Conservation (phyloP, 1,139 yeast genomes). For the Zygosaccharomyces pseudobailii region DNA sequence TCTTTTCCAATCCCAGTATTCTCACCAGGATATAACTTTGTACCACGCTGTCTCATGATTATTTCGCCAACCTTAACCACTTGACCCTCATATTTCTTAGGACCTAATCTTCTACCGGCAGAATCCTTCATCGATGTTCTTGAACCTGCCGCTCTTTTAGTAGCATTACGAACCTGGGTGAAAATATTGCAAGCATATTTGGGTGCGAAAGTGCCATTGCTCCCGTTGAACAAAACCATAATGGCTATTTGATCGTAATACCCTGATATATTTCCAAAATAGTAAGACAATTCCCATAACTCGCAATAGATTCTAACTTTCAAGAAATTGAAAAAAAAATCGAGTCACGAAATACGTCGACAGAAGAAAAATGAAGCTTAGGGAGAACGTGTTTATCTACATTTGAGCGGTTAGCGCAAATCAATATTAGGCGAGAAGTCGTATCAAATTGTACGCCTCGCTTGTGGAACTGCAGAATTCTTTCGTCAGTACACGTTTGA, state of each 20-base stretch:
- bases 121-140: slow-evolving; percentile 91
- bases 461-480: not conserved
- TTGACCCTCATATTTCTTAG: slow-evolving; percentile 70
- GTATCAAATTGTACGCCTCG: not conserved
- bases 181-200: slow-evolving; percentile 14
- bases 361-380: not conserved
- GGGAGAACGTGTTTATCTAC: not conserved
- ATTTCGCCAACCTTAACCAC: slow-evolving; percentile 77
- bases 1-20: slow-evolving; percentile 88
- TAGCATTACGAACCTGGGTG: slow-evolving; percentile 76
- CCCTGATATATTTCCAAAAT: not conserved
- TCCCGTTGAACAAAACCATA: not conserved
- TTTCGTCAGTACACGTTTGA: not conserved
- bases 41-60: slow-evolving; percentile 92
- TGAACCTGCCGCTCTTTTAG: slow-evolving; percentile 92
- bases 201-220: slow-evolving; percentile 6
- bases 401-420: slow-evolving; percentile 1
- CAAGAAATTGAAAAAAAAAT: not conserved
- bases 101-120: slow-evolving; percentile 91
- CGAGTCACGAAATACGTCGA: not conserved
- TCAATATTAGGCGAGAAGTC: not conserved
- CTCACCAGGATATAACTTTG: slow-evolving; percentile 94
- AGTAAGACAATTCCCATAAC: not conserved
- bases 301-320: not conserved
- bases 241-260: not conserved